These are phyloP conservation scores for Alternaria arbusti DNA, from an alignment of 2,329 filamentous ascomycete species.

Conservation along the genomic window DNA sequence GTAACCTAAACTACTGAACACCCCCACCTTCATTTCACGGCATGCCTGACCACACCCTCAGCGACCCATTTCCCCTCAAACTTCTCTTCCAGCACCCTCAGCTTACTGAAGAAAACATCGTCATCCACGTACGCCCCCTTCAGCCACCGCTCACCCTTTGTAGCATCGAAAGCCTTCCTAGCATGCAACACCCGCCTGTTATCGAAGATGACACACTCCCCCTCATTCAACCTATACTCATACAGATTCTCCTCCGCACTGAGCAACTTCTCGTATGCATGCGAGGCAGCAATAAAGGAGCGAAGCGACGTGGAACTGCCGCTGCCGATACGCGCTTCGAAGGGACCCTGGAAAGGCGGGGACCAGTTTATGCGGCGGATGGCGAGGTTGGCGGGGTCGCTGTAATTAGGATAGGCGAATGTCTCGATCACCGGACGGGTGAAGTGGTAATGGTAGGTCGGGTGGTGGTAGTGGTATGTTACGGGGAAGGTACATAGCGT, in stretches of 20 bases:
- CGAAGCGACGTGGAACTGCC: conserved; percentile 34
- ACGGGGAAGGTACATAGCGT: conserved; percentile 56
- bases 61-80: conserved; percentile 41
- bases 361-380: conserved; percentile 69
- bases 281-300: conserved; percentile 52
- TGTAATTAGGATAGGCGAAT: conserved; percentile 29
- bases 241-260: conserved; percentile 66
- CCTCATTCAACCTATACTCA: conserved; percentile 75
- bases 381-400: conserved; percentile 38
- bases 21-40: not conserved
- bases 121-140: conserved; percentile 82
- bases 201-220: conserved; percentile 93
- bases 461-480: conserved; percentile 72
- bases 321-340: conserved; percentile 47
- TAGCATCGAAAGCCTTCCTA: conserved; percentile 73
- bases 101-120: conserved; percentile 63
- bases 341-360: conserved; percentile 76
- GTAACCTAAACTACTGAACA: not conserved
- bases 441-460: conserved; percentile 65
- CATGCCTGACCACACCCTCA: conserved; percentile 41
- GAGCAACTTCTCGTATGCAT: conserved; percentile 64
- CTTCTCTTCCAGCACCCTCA: conserved; percentile 52
- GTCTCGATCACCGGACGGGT: conserved; percentile 63
- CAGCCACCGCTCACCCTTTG: conserved; percentile 75
- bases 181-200: conserved; percentile 88